phyloP scores from a whole-genome alignment of 306 rosid species.

The Lablab purpureus region DNA sequence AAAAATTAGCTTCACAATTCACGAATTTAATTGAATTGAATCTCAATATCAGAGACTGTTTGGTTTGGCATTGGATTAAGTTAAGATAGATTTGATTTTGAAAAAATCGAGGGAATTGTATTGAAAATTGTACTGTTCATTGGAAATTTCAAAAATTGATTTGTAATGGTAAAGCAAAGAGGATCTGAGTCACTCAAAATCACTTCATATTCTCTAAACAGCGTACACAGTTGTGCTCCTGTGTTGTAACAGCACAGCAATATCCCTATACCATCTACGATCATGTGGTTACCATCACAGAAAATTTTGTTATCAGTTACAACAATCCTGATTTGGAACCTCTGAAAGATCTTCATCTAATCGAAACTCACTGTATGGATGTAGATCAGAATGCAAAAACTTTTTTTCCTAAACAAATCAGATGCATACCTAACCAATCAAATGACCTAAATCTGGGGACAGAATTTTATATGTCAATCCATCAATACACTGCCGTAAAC shows the following conservation, averaged over 20 bases:
- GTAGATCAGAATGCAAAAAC: conserved; percentile 30
- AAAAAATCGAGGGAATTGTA: neutral
- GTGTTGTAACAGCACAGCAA: conserved; percentile 1
- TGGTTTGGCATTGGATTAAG: neutral
- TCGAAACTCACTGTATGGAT: conserved; percentile 3
- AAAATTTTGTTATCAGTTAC: neutral
- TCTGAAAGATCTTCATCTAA: neutral
- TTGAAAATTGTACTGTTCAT: neutral
- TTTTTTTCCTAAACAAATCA: conserved; percentile 18
- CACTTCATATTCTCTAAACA: conserved; percentile 5
- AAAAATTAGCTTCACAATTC: neutral
- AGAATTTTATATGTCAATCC: conserved; percentile 10
- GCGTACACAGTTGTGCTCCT: neutral
- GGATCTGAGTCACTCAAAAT: neutral
- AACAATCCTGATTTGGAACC: conserved; percentile 6
- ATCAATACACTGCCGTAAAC: neutral
- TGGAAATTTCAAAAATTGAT: neutral
- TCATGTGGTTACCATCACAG: neutral
- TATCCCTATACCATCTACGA: conserved; percentile 30
- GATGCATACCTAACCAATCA: conserved; percentile 3
- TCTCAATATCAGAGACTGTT: neutral
- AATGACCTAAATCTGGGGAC: conserved; percentile 33
- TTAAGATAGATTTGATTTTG: neutral
- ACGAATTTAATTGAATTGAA: neutral
- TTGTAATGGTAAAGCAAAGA: neutral